Conservation (phyloP, 1,139 yeast species). For the Trichomonascaceae sp. region DNA sequence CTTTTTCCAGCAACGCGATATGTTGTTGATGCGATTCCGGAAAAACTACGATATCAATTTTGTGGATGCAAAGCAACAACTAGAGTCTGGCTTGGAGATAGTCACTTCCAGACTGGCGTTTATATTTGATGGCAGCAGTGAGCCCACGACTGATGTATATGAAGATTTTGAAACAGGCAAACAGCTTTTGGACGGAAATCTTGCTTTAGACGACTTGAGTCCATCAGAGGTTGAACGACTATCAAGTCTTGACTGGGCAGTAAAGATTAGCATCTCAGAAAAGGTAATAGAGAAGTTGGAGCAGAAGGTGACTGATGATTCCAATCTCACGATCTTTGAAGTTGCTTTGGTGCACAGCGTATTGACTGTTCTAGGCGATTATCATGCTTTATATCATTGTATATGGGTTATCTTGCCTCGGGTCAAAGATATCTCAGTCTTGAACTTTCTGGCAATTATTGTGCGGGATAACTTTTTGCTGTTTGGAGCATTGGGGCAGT, state of each 20-base stretch:
- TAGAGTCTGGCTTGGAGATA: conserved; percentile 8
- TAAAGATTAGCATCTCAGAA: conserved; percentile 16
- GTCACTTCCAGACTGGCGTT: conserved; percentile 10
- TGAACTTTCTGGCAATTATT: conserved; percentile 24
- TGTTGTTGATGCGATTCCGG: conserved; percentile 19
- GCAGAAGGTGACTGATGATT: conserved; percentile 3
- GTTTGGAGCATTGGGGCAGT: conserved; percentile 24
- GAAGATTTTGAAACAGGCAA: neutral
- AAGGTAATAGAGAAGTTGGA: conserved; percentile 17
- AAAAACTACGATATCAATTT: conserved; percentile 5
- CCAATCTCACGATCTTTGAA: conserved; percentile 15
- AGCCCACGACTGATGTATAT: neutral
- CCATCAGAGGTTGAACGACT: conserved; percentile 8
- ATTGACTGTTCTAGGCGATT: conserved; percentile 20
- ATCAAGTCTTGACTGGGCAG: conserved; percentile 12
- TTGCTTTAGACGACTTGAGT: conserved; percentile 12
- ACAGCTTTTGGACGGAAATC: neutral
- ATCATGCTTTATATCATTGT: conserved; percentile 20
- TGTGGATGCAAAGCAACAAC: conserved; percentile 3
- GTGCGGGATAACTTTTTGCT: conserved; percentile 20
- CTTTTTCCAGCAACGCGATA: conserved; percentile 21
- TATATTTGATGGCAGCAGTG: conserved; percentile 5
- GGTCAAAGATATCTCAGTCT: conserved; percentile 16
- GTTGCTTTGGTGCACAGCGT: conserved; percentile 22
- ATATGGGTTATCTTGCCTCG: conserved; percentile 21